A percentile compares a stretch with the other conserved stretches of the same genome.
Evolutionary conservation across 192 early-diverging fungal genomes (phyloP).

Genomic region (Allomyces arbusculus): DNA sequence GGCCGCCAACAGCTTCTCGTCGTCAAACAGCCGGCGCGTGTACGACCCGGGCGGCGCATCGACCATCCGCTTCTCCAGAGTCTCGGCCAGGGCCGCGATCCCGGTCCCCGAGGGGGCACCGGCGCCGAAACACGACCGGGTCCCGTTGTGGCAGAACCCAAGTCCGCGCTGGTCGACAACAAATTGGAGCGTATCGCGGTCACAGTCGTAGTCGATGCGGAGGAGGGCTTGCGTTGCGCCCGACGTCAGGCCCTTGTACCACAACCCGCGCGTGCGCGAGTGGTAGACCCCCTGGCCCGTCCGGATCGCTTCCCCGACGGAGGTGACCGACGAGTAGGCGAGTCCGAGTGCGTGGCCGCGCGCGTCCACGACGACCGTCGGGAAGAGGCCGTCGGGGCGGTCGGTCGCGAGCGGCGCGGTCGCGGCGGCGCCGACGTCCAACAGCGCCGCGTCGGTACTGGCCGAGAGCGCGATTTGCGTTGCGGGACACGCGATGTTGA

Average conservation of each 20-base stretch:
- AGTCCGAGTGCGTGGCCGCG: conserved; percentile 70
- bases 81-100: conserved; percentile 45
- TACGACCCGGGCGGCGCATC: conserved; percentile 77
- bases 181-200: conserved; percentile 69
- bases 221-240: conserved; percentile 78
- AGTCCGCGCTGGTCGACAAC: conserved; percentile 65
- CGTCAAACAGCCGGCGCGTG: conserved; percentile 69
- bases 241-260: conserved; percentile 91
- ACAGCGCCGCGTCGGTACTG: too few relatives aligned
- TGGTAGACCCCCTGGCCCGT: conserved; percentile 79
- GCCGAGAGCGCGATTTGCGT: too few relatives aligned
- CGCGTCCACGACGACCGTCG: conserved; percentile 88
- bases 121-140: conserved; percentile 77
- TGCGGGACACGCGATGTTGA: too few relatives aligned
- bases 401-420: conserved; percentile 43
- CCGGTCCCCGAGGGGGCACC: conserved; percentile 25
- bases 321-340: conserved; percentile 71
- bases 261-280: conserved; percentile 67
- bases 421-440: conserved; percentile 38
- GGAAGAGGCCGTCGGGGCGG: conserved; percentile 72
- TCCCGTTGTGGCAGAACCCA: conserved; percentile 89
- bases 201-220: conserved; percentile 69
- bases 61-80: conserved; percentile 41
- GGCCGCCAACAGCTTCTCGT: conserved; percentile 53
- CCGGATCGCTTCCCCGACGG: conserved; percentile 57